These are phyloP conservation scores for Rugosomyces carneus DNA, from an alignment of 1,284 basidiomycete genomes.

Conservation along the genomic window DNA sequence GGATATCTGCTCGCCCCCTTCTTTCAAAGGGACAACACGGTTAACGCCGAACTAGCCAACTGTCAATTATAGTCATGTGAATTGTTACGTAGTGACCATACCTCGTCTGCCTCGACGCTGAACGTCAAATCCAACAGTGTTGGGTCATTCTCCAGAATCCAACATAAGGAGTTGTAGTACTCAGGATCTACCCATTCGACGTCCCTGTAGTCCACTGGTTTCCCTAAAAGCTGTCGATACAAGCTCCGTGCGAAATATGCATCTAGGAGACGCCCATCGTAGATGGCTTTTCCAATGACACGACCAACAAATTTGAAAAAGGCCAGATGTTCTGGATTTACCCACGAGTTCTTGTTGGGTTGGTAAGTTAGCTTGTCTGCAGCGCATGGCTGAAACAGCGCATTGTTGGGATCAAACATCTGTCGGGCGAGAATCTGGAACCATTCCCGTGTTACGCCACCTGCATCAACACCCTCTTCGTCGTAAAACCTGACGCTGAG, in stretches of 20 bases:
- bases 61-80: slow-evolving; percentile 3
- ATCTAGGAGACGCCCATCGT: slow-evolving; percentile 92
- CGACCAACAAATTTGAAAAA: slow-evolving; percentile 99
- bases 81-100: slow-evolving; percentile 29
- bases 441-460: slow-evolving; percentile 98
- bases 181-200: slow-evolving; percentile 97
- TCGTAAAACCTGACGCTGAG: slow-evolving; percentile 95
- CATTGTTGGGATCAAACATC: slow-evolving; percentile 99
- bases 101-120: slow-evolving; percentile 89
- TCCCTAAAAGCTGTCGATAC: slow-evolving; percentile 89
- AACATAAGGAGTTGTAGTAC: slow-evolving; percentile 89
- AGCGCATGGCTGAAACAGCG: slow-evolving; percentile 95
- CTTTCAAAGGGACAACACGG: slow-evolving; percentile 82
- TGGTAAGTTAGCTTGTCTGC: slow-evolving; percentile 94
- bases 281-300: slow-evolving; percentile 94
- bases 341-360: slow-evolving; percentile 92
- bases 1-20: slow-evolving; percentile 72
- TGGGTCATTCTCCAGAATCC: slow-evolving; percentile 90
- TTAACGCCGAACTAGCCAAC: slow-evolving; percentile 75
- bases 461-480: slow-evolving; percentile 98
- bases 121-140: slow-evolving; percentile 82
- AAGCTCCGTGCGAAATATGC: slow-evolving; percentile 96
- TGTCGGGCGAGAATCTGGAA: slow-evolving; percentile 96
- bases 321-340: slow-evolving; percentile 91
- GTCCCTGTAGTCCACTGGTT: slow-evolving; percentile 89